These are phyloP conservation scores for Chrysanthemum makinoi DNA, from an alignment of 129 eudicot species.

Conservation along the genomic window DNA sequence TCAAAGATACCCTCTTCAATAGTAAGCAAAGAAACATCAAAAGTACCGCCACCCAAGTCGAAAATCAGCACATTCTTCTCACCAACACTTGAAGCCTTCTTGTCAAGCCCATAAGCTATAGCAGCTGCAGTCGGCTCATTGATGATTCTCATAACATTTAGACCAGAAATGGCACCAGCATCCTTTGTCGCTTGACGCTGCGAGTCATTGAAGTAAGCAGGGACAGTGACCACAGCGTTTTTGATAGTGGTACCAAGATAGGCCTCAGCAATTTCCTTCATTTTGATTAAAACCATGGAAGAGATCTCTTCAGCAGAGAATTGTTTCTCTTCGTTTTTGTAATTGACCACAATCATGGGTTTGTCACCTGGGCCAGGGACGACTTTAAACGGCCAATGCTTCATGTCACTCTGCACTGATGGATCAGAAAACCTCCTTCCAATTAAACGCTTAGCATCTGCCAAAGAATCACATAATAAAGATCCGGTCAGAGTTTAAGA, in stretches of 20 bases:
- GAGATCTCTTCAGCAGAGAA: neutral
- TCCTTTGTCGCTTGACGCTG: neutral
- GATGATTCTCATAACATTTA: neutral
- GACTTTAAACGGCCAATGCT: neutral
- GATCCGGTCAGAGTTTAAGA: too few species aligned
- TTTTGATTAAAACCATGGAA: neutral
- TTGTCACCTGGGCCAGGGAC: neutral
- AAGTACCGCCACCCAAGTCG: neutral
- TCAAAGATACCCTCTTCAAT: slow-evolving; percentile 1
- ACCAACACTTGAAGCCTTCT: slow-evolving; percentile 3
- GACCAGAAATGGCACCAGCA: neutral
- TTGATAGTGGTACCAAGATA: neutral
- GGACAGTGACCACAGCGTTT: neutral
- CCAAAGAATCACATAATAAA: neutral
- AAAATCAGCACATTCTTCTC: neutral
- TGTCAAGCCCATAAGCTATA: neutral
- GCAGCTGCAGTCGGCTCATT: neutral
- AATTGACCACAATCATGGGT: neutral
- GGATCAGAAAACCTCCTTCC: neutral
- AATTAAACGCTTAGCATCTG: slow-evolving; percentile 3
- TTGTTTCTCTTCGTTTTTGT: neutral
- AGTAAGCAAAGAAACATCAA: neutral
- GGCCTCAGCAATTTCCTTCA: neutral
- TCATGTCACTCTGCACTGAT: neutral
- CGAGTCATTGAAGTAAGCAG: neutral